A percentile compares a stretch with the other conserved stretches of the same genome.
Conservation (phyloP, 1,139 yeast genomes). For the Magnusiomyces suaveolens region DNA sequence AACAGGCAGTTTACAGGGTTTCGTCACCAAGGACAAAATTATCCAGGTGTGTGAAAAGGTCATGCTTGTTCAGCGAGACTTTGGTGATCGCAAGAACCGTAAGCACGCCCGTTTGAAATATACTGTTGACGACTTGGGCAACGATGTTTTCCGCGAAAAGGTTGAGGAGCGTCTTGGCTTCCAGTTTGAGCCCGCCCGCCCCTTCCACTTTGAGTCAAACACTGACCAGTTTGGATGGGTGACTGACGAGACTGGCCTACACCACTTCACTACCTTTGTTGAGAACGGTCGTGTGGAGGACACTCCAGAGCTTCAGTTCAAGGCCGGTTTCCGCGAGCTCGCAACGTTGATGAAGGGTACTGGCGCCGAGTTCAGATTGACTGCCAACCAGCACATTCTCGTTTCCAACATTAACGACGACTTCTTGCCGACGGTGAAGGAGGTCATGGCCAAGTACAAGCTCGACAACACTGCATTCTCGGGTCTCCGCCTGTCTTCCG, state of each 20-base stretch:
- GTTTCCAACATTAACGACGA: slow-evolving; percentile 64
- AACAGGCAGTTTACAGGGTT: slow-evolving; percentile 83
- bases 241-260: slow-evolving; percentile 74
- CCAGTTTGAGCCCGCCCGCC: slow-evolving; percentile 58
- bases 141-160: slow-evolving; percentile 65
- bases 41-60: slow-evolving; percentile 79
- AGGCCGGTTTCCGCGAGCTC: slow-evolving; percentile 71
- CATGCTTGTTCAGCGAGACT: slow-evolving; percentile 89
- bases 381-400: slow-evolving; percentile 91
- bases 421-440: slow-evolving; percentile 54
- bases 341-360: slow-evolving; percentile 56
- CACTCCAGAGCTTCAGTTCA: slow-evolving; percentile 85
- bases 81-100: slow-evolving; percentile 92
- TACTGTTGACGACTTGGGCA: slow-evolving; percentile 86
- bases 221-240: slow-evolving; percentile 93
- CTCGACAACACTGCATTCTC: slow-evolving; percentile 78
- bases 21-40: slow-evolving; percentile 54
- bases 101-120: slow-evolving; percentile 97
- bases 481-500: slow-evolving; percentile 78
- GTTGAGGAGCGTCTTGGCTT: slow-evolving; percentile 79
- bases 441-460: slow-evolving; percentile 58
- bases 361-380: slow-evolving; percentile 77
- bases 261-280: slow-evolving; percentile 88
- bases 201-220: slow-evolving; percentile 74
- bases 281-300: slow-evolving; percentile 97